phyloP scores from a whole-genome alignment of 1,284 basidiomycete species.

The Rhodotorula mucilaginosa region DNA sequence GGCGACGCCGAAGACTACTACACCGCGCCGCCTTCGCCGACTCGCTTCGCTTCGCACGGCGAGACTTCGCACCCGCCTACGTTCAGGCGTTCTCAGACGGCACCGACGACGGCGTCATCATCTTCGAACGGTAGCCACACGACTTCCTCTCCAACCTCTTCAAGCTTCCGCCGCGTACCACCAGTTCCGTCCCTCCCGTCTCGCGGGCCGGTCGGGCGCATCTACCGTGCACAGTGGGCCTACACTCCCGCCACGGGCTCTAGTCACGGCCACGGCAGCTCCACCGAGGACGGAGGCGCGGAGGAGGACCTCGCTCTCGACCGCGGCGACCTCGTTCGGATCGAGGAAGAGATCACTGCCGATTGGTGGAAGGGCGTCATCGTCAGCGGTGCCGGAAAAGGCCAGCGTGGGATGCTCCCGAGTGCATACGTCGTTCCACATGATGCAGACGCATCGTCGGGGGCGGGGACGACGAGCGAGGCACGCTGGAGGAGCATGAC shows the following conservation, averaged over 20 bases:
- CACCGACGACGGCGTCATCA: not conserved
- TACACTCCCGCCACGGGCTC: constrained; percentile 4
- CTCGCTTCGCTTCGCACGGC: not conserved
- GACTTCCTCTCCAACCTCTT: not conserved
- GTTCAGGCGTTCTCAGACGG: constrained; percentile 19
- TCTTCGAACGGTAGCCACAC: not conserved
- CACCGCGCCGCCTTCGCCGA: not conserved
- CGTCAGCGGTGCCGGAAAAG: not conserved
- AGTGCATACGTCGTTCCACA: constrained; percentile 20
- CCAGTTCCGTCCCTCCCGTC: not conserved
- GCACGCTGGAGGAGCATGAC: not conserved
- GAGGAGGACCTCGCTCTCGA: constrained; percentile 12
- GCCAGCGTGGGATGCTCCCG: constrained; percentile 22
- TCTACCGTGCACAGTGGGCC: constrained; percentile 19
- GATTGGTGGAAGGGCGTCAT: constrained; percentile 27
- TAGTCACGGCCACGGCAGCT: not conserved
- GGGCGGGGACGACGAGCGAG: not conserved
- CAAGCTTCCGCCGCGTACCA: not conserved
- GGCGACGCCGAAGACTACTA: constrained; percentile 1
- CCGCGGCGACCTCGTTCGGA: constrained; percentile 12
- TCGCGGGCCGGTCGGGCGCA: not conserved
- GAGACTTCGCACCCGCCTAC: not conserved
- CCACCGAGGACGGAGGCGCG: not conserved
- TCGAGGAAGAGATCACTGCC: constrained; percentile 15
- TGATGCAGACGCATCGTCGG: not conserved